A percentile compares a stretch with the other conserved stretches of the same genome.
Conservation (phyloP, 805 yeast species). For the Lachancea kluyveri region DNA sequence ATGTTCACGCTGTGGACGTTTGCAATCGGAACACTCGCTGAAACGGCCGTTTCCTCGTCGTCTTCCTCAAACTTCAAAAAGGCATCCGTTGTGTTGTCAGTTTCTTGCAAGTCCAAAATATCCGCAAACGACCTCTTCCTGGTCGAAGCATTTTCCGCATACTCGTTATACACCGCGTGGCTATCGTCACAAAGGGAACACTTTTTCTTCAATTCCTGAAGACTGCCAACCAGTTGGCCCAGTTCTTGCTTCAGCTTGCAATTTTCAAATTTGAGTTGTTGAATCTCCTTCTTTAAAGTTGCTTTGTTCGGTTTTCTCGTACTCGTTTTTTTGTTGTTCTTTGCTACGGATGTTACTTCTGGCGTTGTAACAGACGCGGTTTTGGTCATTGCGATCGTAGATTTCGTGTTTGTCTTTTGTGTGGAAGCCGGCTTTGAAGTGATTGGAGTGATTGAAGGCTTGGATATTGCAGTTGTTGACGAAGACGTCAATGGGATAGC, state of each 20-base stretch:
- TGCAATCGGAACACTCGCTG: not conserved
- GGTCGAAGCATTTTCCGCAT: not conserved
- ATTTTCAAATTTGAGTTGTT: constrained; percentile 19
- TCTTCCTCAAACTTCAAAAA: constrained; percentile 26
- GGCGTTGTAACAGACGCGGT: too few species aligned
- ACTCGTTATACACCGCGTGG: too few species aligned
- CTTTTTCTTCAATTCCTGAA: constrained; percentile 20
- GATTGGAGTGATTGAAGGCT: not conserved
- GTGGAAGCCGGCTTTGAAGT: too few species aligned
- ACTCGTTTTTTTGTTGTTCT: too few species aligned
- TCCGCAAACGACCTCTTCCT: constrained; percentile 7
- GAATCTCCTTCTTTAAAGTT: constrained; percentile 20
- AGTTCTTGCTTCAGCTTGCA: constrained; percentile 21
- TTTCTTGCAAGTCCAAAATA: constrained; percentile 1
- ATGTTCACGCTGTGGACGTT: constrained; percentile 2
- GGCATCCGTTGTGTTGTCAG: constrained; percentile 9
- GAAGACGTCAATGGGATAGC: not conserved
- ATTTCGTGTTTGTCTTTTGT: not conserved
- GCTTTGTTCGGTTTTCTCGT: constrained; percentile 12
- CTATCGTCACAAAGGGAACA: constrained; percentile 3
- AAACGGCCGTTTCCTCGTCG: constrained; percentile 8
- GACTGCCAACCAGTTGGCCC: constrained; percentile 18
- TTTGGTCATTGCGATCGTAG: not conserved
- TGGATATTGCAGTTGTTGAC: not conserved
- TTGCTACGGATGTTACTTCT: too few species aligned